Conservation (phyloP, 192 early-diverging fungal genomes). For the Linnemannia exigua region DNA sequence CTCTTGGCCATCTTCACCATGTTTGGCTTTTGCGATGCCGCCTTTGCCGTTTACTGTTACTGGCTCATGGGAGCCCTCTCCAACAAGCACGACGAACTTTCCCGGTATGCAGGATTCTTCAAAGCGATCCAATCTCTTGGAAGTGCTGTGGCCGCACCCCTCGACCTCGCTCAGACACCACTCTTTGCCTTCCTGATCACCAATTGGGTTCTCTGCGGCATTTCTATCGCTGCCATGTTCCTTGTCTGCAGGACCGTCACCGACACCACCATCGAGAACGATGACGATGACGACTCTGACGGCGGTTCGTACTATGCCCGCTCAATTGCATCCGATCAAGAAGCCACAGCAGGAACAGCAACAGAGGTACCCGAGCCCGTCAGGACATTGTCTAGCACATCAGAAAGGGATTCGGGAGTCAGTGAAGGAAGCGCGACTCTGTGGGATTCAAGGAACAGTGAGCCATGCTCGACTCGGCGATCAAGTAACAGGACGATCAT, state of each 20-base stretch:
- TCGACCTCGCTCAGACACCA: slow-evolving; percentile 65
- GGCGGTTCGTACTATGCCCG: slow-evolving; percentile 5
- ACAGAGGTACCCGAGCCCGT: neutral
- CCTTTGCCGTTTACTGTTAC: slow-evolving; percentile 70
- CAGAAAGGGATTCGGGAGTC: slow-evolving; percentile 20
- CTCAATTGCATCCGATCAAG: neutral
- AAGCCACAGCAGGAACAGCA: neutral
- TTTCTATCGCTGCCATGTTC: slow-evolving; percentile 55
- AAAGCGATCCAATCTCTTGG: slow-evolving; percentile 90
- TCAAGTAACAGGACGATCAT: slow-evolving; percentile 8
- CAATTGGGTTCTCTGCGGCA: slow-evolving; percentile 55
- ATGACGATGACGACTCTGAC: slow-evolving; percentile 3
- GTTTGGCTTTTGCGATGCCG: slow-evolving; percentile 56
- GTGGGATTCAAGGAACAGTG: slow-evolving; percentile 30
- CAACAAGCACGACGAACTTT: slow-evolving; percentile 81
- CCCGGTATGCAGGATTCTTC: slow-evolving; percentile 87
- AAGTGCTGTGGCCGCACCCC: slow-evolving; percentile 76
- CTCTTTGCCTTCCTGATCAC: slow-evolving; percentile 44
- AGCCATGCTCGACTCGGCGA: slow-evolving; percentile 15
- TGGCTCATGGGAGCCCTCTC: slow-evolving; percentile 92
- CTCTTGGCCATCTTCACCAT: slow-evolving; percentile 41
- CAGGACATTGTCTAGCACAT: slow-evolving; percentile 10
- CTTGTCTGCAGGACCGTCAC: slow-evolving; percentile 52
- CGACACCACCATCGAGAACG: slow-evolving; percentile 35
- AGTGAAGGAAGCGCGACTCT: slow-evolving; percentile 27